Evolutionary conservation across 2,329 filamentous ascomycete species (phyloP).

Genomic region (Coniochaeta sp.): DNA sequence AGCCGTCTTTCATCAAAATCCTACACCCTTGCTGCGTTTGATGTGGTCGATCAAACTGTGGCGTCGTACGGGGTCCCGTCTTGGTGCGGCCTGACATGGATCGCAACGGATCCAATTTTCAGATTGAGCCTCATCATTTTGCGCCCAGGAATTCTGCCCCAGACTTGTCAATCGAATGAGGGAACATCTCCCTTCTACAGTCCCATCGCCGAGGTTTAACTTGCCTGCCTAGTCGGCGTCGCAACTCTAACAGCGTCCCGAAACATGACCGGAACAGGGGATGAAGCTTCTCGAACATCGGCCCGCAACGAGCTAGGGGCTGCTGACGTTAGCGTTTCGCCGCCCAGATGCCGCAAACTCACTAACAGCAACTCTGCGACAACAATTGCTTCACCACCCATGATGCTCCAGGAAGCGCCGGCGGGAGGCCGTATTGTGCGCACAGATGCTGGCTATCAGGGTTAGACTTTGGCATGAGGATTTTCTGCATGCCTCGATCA

Average conservation of each 20-base stretch:
- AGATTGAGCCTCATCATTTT: no score
- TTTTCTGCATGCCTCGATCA: constrained; percentile 1
- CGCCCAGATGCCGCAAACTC: not conserved
- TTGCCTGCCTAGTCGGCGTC: not conserved
- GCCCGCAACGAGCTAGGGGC: not conserved
- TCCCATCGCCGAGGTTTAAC: not conserved
- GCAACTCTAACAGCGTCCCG: not conserved
- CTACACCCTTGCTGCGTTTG: not conserved
- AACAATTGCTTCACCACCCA: not conserved
- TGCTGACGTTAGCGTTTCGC: not conserved
- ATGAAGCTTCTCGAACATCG: not conserved
- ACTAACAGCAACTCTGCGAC: constrained; percentile 1
- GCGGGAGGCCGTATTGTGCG: not conserved
- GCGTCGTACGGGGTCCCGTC: no score
- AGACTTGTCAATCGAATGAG: not conserved
- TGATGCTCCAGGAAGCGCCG: not conserved
- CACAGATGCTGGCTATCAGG: not conserved
- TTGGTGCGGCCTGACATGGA: no score
- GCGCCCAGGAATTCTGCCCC: not conserved
- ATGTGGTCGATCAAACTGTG: constrained; percentile 1
- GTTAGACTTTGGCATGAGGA: not conserved
- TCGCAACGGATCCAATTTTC: no score
- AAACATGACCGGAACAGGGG: not conserved
- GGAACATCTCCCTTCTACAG: not conserved
- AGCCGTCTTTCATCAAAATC: not conserved